A percentile compares a stretch with the other conserved stretches of the same genome.
Evolutionary conservation across 73 alveolate species (phyloP).

Genomic region (Halteria grandinella): DNA sequence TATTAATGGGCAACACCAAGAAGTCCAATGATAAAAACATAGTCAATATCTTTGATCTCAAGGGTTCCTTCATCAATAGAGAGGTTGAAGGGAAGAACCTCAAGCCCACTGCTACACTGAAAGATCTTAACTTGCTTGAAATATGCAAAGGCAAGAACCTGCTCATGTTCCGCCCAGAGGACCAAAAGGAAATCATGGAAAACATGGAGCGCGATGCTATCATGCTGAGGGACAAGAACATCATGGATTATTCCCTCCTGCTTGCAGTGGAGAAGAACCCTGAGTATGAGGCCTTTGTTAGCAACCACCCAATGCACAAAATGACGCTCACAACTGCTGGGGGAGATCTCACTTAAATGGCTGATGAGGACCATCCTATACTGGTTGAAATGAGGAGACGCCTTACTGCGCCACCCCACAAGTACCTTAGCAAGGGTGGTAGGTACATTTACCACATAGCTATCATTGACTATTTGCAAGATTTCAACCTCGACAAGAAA

Average conservation of each 20-base stretch:
- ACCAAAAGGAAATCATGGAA: constrained; percentile 31
- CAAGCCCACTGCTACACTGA: constrained; percentile 79
- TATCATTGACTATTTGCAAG: constrained; percentile 90
- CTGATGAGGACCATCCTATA: background rate
- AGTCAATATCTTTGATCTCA: constrained; percentile 88
- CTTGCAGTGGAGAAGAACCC: constrained; percentile 60
- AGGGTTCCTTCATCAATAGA: constrained; percentile 91
- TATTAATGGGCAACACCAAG: constrained; percentile 91
- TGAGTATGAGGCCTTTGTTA: background rate
- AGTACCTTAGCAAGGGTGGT: constrained; percentile 59
- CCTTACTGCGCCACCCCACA: constrained; percentile 49
- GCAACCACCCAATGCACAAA: background rate
- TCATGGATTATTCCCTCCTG: constrained; percentile 82
- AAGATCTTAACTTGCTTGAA: constrained; percentile 85
- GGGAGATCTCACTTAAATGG: constrained; percentile 49
- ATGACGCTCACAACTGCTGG: background rate
- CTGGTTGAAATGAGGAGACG: background rate
- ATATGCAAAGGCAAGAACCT: constrained; percentile 59
- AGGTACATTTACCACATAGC: constrained; percentile 86
- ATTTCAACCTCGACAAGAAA: constrained; percentile 82
- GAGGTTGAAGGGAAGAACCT: constrained; percentile 69
- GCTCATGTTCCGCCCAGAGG: constrained; percentile 25
- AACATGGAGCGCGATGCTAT: constrained; percentile 63
- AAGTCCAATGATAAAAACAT: constrained; percentile 82
- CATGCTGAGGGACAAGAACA: constrained; percentile 49